phyloP scores from a whole-genome alignment of 257 asterid genomes.

The Coffea eugenioides region DNA sequence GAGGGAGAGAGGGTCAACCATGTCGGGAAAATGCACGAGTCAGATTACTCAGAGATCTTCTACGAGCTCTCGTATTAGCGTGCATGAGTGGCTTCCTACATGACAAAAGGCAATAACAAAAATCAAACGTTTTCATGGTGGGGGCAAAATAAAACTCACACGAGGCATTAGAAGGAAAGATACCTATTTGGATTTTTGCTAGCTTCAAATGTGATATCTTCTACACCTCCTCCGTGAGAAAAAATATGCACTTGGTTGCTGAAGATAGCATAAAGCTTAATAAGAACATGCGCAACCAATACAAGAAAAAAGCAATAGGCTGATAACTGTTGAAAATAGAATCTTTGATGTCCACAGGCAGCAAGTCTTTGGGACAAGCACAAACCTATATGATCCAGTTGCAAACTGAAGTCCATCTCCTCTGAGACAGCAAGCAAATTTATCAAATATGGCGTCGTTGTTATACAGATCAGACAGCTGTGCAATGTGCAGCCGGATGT shows the following conservation, averaged over 20 bases:
- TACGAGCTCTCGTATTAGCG: conserved; percentile 46
- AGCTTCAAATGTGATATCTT: conserved; percentile 55
- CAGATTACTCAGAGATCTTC: conserved; percentile 66
- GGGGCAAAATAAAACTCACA: too few relatives aligned
- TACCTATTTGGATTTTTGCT: conserved; percentile 50
- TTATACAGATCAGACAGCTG: conserved; percentile 72
- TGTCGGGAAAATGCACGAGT: conserved; percentile 62
- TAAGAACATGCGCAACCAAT: background rate
- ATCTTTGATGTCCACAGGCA: background rate
- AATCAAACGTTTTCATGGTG: too few relatives aligned
- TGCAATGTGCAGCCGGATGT: conserved; percentile 19
- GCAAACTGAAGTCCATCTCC: conserved; percentile 65
- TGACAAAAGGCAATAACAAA: background rate
- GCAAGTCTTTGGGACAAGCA: conserved; percentile 9
- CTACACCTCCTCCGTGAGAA: conserved; percentile 53
- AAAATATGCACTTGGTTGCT: conserved; percentile 56
- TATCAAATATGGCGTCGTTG: conserved; percentile 72
- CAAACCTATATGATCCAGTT: conserved; percentile 76
- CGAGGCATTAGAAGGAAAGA: background rate
- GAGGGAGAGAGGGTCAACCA: conserved; percentile 26
- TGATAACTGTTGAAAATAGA: background rate
- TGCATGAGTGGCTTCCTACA: conserved; percentile 45
- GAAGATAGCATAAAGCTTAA: conserved; percentile 2
- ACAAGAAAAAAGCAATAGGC: background rate
- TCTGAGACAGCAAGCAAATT: conserved; percentile 69